phyloP scores from a whole-genome alignment of 305 asterid genomes.

The Rubia occidens region DNA sequence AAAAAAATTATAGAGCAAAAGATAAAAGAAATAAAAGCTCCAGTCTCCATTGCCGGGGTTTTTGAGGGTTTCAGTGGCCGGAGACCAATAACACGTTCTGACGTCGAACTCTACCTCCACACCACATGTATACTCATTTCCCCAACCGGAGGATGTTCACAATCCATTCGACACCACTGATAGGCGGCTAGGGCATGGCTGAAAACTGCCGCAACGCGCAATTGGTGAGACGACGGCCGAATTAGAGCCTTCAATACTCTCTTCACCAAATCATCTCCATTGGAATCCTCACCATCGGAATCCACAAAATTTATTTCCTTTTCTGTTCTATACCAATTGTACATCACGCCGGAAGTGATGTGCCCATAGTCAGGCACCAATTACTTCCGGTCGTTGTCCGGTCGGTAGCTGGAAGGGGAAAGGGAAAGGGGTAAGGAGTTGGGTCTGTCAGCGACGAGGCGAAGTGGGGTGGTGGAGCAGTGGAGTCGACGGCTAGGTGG shows the following conservation, averaged over 20 bases:
- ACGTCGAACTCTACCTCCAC: slow-evolving; percentile 6
- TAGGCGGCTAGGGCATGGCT: slow-evolving; percentile 24
- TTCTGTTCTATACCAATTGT: too few relatives aligned
- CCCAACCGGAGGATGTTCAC: not conserved
- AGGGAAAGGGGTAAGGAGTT: too few relatives aligned
- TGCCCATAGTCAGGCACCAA: too few relatives aligned
- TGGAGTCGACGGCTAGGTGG: too few relatives aligned
- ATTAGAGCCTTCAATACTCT: slow-evolving; percentile 28
- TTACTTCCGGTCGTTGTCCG: too few relatives aligned
- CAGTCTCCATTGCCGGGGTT: slow-evolving; percentile 17
- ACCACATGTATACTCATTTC: not conserved
- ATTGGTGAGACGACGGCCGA: slow-evolving; percentile 32
- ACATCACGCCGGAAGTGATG: too few relatives aligned
- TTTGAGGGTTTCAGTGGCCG: slow-evolving; percentile 18
- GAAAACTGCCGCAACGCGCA: slow-evolving; percentile 26
- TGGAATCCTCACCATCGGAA: slow-evolving; percentile 25
- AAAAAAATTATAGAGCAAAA: not conserved
- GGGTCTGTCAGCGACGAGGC: too few relatives aligned
- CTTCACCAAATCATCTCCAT: slow-evolving; percentile 29
- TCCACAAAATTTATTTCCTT: too few relatives aligned
- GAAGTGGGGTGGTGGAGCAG: too few relatives aligned
- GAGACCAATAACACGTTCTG: slow-evolving; percentile 16
- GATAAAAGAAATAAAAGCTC: not conserved
- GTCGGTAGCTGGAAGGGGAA: too few relatives aligned
- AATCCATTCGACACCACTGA: slow-evolving; percentile 19